A percentile compares a stretch with the other conserved stretches of the same genome.
Conservation (phyloP, 2,329 filamentous ascomycete species). For the Zopfia rhizophila region DNA sequence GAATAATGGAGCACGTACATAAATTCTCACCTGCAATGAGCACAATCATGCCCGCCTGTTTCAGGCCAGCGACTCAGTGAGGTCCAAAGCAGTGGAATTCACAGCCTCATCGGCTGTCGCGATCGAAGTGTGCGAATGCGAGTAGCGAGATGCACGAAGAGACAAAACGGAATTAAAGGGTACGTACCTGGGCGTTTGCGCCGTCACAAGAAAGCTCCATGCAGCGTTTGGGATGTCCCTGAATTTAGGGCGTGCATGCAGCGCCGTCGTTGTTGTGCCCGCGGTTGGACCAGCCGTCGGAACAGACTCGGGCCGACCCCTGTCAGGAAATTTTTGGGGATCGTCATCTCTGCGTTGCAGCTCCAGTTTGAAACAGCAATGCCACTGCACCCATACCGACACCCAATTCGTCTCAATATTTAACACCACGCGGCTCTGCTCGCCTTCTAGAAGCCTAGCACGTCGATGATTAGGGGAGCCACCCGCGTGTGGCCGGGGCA, state of each 20-base stretch:
- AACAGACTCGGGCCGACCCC: conserved; percentile 8
- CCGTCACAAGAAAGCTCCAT: not conserved
- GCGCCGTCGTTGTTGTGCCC: not conserved
- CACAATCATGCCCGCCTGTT: conserved; percentile 19
- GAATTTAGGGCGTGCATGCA: too few species aligned
- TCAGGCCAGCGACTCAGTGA: conserved; percentile 23
- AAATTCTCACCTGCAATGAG: too few species aligned
- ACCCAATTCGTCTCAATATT: conserved; percentile 5
- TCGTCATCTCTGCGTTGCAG: not conserved
- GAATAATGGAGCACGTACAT: too few species aligned
- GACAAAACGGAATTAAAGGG: conserved; percentile 7
- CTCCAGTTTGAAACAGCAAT: conserved; percentile 5
- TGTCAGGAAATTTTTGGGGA: conserved; percentile 4
- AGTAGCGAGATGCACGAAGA: conserved; percentile 5
- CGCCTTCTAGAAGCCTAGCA: conserved; percentile 1
- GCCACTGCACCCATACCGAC: conserved; percentile 22
- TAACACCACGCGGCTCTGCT: not conserved
- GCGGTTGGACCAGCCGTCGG: conserved; percentile 6
- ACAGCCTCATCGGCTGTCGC: conserved; percentile 10
- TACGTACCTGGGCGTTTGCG: too few species aligned
- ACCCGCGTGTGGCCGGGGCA: conserved; percentile 35
- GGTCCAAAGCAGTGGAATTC: too few species aligned
- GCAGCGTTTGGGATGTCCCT: not conserved
- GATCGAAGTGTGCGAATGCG: conserved; percentile 23
- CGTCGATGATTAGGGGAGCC: conserved; percentile 21